Conservation (phyloP, 257 asterid species). For the Linderniella brevidens region DNA sequence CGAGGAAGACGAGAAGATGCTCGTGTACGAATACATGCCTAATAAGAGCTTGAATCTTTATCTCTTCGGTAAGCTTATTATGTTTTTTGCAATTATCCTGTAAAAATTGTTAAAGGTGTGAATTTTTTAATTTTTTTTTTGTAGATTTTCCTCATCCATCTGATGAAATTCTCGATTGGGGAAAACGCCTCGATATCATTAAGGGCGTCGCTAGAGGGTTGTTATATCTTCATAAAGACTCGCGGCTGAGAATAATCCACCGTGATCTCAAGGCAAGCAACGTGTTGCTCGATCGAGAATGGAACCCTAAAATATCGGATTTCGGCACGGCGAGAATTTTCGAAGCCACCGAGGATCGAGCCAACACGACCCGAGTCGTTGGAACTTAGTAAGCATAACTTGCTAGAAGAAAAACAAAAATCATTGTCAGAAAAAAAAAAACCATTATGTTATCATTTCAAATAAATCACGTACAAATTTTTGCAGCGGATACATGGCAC, state of each 20-base stretch:
- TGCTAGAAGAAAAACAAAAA: not conserved
- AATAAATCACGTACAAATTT: not conserved
- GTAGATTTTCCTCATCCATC: constrained; percentile 6
- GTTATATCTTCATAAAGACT: constrained; percentile 51
- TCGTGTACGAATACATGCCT: constrained; percentile 28
- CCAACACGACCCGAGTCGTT: constrained; percentile 29
- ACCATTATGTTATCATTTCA: not conserved
- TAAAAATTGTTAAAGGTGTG: not conserved
- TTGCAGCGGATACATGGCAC: constrained; percentile 41
- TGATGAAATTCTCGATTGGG: constrained; percentile 28
- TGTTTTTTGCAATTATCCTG: not conserved
- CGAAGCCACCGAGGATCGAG: constrained; percentile 37
- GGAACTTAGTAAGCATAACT: constrained; percentile 43
- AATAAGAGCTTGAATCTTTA: constrained; percentile 24
- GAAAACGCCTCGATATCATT: constrained; percentile 23
- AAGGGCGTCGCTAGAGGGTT: constrained; percentile 52
- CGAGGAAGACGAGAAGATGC: constrained; percentile 21
- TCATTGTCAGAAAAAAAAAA: no score
- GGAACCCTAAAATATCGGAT: constrained; percentile 48
- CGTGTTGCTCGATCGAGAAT: constrained; percentile 31
- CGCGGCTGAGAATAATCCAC: constrained; percentile 46
- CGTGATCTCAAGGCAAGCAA: constrained; percentile 32
- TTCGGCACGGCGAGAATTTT: constrained; percentile 50
- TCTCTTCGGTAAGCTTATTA: constrained; percentile 20
- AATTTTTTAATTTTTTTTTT: not conserved